phyloP scores from a whole-genome alignment of 805 yeast genomes.

The Barnettozyma vustinii region DNA sequence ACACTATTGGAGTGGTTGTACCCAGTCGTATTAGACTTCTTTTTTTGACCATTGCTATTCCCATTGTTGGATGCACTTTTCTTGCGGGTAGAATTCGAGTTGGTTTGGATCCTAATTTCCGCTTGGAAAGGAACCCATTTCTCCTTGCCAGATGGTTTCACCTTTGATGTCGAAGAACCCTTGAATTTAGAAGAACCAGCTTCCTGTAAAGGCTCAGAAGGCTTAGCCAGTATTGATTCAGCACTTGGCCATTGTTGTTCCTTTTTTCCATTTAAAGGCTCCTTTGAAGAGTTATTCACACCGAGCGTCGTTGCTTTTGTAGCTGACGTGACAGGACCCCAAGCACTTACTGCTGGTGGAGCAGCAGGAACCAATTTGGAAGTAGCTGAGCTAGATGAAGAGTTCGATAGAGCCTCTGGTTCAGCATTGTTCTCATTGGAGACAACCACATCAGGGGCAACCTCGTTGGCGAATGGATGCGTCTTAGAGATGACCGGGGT shows the following conservation, averaged over 20 bases:
- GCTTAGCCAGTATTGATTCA: conserved; percentile 7
- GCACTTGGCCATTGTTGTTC: conserved; percentile 23
- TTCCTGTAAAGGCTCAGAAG: not conserved
- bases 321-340: conserved; percentile 17
- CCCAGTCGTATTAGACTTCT: not conserved
- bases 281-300: not conserved
- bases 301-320: conserved; percentile 1
- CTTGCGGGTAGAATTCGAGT: conserved; percentile 1
- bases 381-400: conserved; percentile 11
- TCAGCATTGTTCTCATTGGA: conserved; percentile 4
- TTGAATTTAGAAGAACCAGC: not conserved
- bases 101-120: conserved; percentile 35
- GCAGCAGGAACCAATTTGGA: conserved; percentile 26
- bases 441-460: not conserved
- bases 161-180: conserved; percentile 8
- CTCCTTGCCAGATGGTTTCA: conserved; percentile 36
- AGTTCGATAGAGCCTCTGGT: not conserved
- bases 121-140: conserved; percentile 69
- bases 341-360: conserved; percentile 23
- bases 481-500: not conserved
- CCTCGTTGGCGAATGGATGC: not conserved
- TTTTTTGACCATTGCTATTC: conserved; percentile 4
- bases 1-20: not conserved
- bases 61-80: conserved; percentile 5
- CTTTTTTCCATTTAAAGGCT: not conserved